Percentiles rank a stretch among this genome's conserved stretches.
Conservation (phyloP, 192 early-diverging fungal genomes). For the Geosiphon pyriformis region DNA sequence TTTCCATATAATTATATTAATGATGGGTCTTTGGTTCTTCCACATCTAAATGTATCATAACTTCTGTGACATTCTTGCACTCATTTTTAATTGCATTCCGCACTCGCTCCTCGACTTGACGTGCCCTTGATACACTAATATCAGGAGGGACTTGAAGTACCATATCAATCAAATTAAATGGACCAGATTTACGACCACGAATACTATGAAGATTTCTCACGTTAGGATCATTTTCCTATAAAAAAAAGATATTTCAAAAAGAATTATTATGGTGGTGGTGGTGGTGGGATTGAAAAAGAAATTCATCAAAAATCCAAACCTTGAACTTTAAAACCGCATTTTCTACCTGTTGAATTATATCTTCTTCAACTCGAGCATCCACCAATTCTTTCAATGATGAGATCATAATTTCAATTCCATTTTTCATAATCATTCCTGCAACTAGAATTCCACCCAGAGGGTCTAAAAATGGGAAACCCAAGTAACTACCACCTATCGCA, state of each 20-base stretch:
- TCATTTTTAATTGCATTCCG: constrained; percentile 23
- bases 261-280: too few relatives aligned
- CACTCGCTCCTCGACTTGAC: constrained; percentile 33
- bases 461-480: constrained; percentile 67
- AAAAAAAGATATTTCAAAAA: neutral
- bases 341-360: constrained; percentile 26
- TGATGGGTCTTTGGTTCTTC: constrained; percentile 27
- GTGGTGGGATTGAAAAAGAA: too few relatives aligned
- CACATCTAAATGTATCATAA: constrained; percentile 34
- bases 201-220: constrained; percentile 41
- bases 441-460: constrained; percentile 73
- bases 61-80: constrained; percentile 35
- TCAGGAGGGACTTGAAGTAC: constrained; percentile 44
- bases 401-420: constrained; percentile 46
- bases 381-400: constrained; percentile 37
- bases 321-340: constrained; percentile 27
- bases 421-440: constrained; percentile 63
- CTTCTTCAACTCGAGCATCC: constrained; percentile 28
- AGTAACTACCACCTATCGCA: constrained; percentile 67
- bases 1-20: constrained; percentile 9
- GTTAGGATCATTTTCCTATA: constrained; percentile 29
- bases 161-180: constrained; percentile 51
- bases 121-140: constrained; percentile 41
- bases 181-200: constrained; percentile 51
- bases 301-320: constrained; percentile 17